Conservation (phyloP, 2,329 filamentous ascomycete species). For the Aspergillus sp. region DNA sequence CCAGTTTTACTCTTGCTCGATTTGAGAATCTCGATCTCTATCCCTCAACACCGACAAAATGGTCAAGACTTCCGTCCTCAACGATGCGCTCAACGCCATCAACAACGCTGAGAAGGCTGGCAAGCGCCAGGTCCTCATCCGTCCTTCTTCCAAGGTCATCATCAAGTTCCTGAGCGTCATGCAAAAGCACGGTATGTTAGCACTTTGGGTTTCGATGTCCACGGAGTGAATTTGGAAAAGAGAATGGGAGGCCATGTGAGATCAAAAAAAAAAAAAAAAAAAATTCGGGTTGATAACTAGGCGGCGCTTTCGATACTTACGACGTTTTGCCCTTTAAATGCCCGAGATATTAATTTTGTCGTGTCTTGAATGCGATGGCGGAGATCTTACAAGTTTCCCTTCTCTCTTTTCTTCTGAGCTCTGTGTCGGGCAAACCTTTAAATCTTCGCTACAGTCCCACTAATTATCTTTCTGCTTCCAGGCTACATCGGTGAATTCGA, state of each 20-base stretch:
- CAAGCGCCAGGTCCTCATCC: conserved; percentile 99
- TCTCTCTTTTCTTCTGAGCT: conserved; percentile 34
- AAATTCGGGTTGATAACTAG: conserved; percentile 99
- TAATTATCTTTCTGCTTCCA: conserved; percentile 43
- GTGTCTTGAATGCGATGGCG: conserved; percentile 54
- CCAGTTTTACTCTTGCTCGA: conserved; percentile 33
- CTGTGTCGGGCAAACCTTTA: conserved; percentile 86
- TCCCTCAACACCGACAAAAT: conserved; percentile 69
- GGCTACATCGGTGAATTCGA: conserved; percentile 99
- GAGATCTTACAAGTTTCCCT: conserved; percentile 90
- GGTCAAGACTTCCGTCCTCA: conserved; percentile 98
- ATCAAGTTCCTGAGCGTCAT: conserved; percentile 99
- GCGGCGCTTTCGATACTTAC: conserved; percentile 83
- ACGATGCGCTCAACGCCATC: conserved; percentile 98
- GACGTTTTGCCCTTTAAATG: conserved; percentile 99
- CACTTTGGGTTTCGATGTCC: conserved; percentile 7
- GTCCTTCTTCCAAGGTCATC: conserved; percentile 98
- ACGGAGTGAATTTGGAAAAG: background rate
- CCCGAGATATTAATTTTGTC: conserved; percentile 80
- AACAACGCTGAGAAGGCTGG: conserved; percentile 99
- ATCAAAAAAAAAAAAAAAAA: conserved; percentile 29
- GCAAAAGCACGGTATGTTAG: conserved; percentile 92
- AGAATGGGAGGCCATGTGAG: background rate
- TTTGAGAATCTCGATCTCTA: conserved; percentile 51
- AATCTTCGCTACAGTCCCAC: conserved; percentile 83